Evolutionary conservation across 164 flowering plant genomes (phyloP).

Genomic region (Pachysandra terminalis): DNA sequence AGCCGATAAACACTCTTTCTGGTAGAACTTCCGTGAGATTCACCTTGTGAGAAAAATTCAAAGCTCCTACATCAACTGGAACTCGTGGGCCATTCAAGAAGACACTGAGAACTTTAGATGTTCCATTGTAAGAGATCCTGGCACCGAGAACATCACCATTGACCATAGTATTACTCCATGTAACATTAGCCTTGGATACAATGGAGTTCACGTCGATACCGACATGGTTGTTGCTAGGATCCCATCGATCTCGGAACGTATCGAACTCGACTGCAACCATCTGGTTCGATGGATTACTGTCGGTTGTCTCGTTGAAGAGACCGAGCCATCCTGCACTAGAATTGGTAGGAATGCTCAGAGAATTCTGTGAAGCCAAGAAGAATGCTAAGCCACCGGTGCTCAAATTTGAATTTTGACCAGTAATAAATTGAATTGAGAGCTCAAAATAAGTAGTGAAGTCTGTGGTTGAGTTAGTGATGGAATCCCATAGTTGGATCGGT

Average conservation of each 20-base stretch:
- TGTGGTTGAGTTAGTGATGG: constrained; percentile 16
- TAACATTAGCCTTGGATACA: too few relatives aligned
- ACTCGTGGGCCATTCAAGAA: constrained; percentile 13
- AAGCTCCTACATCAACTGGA: constrained; percentile 6
- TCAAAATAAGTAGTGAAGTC: constrained; percentile 46
- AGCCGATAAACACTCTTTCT: constrained; percentile 17
- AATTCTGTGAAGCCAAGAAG: constrained; percentile 32
- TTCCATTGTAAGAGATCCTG: too few relatives aligned
- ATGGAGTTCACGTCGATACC: too few relatives aligned
- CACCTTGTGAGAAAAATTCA: constrained; percentile 10
- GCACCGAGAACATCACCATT: constrained; percentile 1
- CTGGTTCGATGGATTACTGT: constrained; percentile 5
- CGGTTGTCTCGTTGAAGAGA: constrained; percentile 24
- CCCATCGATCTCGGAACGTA: too few relatives aligned
- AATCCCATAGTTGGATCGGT: constrained; percentile 31
- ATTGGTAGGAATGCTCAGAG: constrained; percentile 27
- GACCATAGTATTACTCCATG: constrained; percentile 15
- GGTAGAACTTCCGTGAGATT: constrained; percentile 20
- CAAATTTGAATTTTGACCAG: not conserved
- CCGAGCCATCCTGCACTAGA: constrained; percentile 40
- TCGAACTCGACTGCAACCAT: too few relatives aligned
- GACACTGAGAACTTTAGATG: constrained; percentile 16
- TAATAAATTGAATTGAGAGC: not conserved
- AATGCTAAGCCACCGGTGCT: constrained; percentile 27
- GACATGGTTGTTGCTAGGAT: too few relatives aligned